Evolutionary conservation across 352 stramenopile genomes (phyloP).

Genomic region (Pythium apleroticum): DNA sequence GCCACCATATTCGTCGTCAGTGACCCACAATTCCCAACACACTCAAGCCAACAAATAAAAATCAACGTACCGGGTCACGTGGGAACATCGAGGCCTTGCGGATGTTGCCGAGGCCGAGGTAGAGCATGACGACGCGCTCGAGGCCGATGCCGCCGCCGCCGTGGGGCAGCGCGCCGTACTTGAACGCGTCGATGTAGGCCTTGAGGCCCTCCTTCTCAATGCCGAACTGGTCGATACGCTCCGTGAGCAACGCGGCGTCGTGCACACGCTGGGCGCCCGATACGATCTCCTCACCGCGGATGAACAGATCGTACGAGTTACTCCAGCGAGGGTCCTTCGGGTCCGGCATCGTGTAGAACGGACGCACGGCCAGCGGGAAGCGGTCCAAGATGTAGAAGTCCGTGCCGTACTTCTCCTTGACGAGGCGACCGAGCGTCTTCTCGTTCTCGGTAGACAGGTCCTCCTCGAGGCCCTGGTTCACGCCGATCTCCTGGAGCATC

Average conservation of each 20-base stretch:
- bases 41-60: background rate
- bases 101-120: slow-evolving; percentile 98
- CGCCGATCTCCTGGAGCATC: slow-evolving; percentile 87
- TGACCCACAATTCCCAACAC: background rate
- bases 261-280: slow-evolving; percentile 99
- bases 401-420: slow-evolving; percentile 98
- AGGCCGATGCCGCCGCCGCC: slow-evolving; percentile 98
- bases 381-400: slow-evolving; percentile 99
- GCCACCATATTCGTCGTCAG: slow-evolving; percentile 13
- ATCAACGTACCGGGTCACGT: slow-evolving; percentile 87
- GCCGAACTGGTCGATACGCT: slow-evolving; percentile 87
- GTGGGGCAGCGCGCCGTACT: slow-evolving; percentile 97
- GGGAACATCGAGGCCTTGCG: slow-evolving; percentile 99
- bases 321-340: slow-evolving; percentile 91
- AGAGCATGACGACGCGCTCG: slow-evolving; percentile 99
- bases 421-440: slow-evolving; percentile 94
- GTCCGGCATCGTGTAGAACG: slow-evolving; percentile 99
- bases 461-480: slow-evolving; percentile 73
- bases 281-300: slow-evolving; percentile 99
- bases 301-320: slow-evolving; percentile 99
- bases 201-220: slow-evolving; percentile 91
- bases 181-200: slow-evolving; percentile 98
- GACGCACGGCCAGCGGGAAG: slow-evolving; percentile 97
- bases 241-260: slow-evolving; percentile 93
- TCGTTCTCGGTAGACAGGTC: slow-evolving; percentile 96